These are phyloP conservation scores for Choiromyces venosus DNA, from an alignment of 495 filamentous ascomycete genomes.

Conservation along the genomic window DNA sequence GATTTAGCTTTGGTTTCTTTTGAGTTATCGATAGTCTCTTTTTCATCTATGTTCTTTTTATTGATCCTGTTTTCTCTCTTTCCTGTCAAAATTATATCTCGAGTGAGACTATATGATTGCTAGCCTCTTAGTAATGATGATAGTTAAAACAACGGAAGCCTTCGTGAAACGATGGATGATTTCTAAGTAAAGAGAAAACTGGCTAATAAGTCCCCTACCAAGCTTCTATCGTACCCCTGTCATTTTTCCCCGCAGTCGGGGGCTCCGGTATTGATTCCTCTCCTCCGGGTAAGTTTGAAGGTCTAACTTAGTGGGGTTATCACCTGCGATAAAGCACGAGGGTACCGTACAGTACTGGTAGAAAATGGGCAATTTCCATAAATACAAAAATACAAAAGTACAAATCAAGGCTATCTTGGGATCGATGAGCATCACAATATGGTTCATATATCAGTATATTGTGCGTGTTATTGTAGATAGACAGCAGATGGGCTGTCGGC, in stretches of 20 bases:
- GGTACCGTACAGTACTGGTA: neutral
- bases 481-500: neutral
- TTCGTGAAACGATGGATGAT: neutral
- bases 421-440: neutral
- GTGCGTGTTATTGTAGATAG: neutral
- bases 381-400: too few species aligned
- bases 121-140: neutral
- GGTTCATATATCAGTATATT: neutral
- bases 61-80: slow-evolving; percentile 3
- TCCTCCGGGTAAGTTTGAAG: neutral
- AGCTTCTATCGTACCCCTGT: neutral
- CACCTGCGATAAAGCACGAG: neutral
- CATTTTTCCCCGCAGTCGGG: neutral
- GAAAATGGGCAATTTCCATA: neutral
- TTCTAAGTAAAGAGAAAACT: neutral
- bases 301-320: neutral
- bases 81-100: neutral
- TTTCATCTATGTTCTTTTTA: slow-evolving; percentile 4
- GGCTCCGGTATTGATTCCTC: neutral
- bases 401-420: neutral
- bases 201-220: neutral
- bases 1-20: slow-evolving; percentile 17
- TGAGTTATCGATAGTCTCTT: neutral
- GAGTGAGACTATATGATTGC: neutral
- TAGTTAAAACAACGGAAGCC: neutral